Evolutionary conservation across 495 filamentous ascomycete species (phyloP).

Genomic region (Darksidea phi): DNA sequence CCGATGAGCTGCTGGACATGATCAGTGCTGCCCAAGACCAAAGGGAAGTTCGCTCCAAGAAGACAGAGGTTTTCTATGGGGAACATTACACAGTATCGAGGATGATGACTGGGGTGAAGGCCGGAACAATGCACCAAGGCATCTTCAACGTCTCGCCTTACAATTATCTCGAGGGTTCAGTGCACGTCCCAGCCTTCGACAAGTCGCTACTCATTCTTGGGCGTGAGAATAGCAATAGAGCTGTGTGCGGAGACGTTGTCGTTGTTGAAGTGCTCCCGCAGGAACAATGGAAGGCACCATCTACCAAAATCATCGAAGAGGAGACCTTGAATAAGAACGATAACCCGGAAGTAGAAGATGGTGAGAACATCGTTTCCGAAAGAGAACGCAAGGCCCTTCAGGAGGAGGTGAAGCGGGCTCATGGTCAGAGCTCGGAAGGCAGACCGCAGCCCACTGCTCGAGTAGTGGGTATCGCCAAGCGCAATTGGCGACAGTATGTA

Average conservation of each 20-base stretch:
- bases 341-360: slow-evolving; percentile 74
- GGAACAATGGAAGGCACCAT: slow-evolving; percentile 94
- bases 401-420: slow-evolving; percentile 83
- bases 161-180: slow-evolving; percentile 91
- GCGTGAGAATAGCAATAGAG: slow-evolving; percentile 93
- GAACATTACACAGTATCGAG: slow-evolving; percentile 84
- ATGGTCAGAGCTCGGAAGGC: slow-evolving; percentile 74
- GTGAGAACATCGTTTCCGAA: slow-evolving; percentile 73
- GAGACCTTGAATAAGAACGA: slow-evolving; percentile 90
- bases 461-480: slow-evolving; percentile 87
- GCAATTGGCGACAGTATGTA: slow-evolving; percentile 97
- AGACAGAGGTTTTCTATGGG: slow-evolving; percentile 71
- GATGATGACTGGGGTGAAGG: slow-evolving; percentile 87
- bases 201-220: slow-evolving; percentile 83
- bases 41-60: slow-evolving; percentile 59
- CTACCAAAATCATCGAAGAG: slow-evolving; percentile 92
- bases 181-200: slow-evolving; percentile 86
- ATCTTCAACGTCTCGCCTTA: slow-evolving; percentile 95
- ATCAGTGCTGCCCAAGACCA: slow-evolving; percentile 73
- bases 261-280: slow-evolving; percentile 89
- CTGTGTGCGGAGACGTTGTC: slow-evolving; percentile 85
- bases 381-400: slow-evolving; percentile 81
- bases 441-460: slow-evolving; percentile 85
- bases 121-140: slow-evolving; percentile 84
- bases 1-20: slow-evolving; percentile 88